Evolutionary conservation across 495 filamentous ascomycete genomes (phyloP).

Genomic region (Penicillium psychrofluorescens): DNA sequence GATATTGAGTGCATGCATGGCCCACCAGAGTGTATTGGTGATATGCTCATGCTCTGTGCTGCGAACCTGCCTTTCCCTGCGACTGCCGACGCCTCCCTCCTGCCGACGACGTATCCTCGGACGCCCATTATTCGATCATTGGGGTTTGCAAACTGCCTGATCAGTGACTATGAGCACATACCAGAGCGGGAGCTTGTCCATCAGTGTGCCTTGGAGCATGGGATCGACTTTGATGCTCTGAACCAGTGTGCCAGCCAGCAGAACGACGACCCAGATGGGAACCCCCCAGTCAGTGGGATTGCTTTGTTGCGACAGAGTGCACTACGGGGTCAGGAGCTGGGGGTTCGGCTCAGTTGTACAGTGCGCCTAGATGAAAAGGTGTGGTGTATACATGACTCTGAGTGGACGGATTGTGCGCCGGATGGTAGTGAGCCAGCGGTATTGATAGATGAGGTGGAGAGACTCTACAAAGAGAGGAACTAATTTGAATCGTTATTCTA

Average conservation of each 20-base stretch:
- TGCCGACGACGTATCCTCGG: conserved; percentile 22
- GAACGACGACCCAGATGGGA: conserved; percentile 41
- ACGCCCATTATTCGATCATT: conserved; percentile 79
- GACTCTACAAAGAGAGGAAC: conserved; percentile 30
- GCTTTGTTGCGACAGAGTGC: conserved; percentile 71
- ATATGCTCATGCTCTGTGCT: conserved; percentile 91
- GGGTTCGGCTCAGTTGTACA: conserved; percentile 80
- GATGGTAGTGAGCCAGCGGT: conserved; percentile 51
- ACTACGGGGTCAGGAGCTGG: conserved; percentile 55
- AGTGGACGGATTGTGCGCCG: conserved; percentile 71
- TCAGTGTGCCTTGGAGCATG: conserved; percentile 82
- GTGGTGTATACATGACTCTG: conserved; percentile 79
- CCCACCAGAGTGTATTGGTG: conserved; percentile 82
- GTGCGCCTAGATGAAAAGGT: conserved; percentile 68
- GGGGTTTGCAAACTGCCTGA: conserved; percentile 86
- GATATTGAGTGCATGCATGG: conserved; percentile 73
- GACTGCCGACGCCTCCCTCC: conserved; percentile 7
- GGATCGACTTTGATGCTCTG: conserved; percentile 73
- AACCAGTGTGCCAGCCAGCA: conserved; percentile 64
- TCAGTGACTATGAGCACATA: conserved; percentile 62
- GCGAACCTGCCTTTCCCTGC: conserved; percentile 49
- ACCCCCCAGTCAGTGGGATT: conserved; percentile 37
- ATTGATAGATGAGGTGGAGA: conserved; percentile 65
- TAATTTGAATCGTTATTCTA: background rate
- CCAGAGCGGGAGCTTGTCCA: conserved; percentile 67